These are phyloP conservation scores for Hyaloperonospora brassicae DNA, from an alignment of 352 stramenopile genomes.

Conservation along the genomic window DNA sequence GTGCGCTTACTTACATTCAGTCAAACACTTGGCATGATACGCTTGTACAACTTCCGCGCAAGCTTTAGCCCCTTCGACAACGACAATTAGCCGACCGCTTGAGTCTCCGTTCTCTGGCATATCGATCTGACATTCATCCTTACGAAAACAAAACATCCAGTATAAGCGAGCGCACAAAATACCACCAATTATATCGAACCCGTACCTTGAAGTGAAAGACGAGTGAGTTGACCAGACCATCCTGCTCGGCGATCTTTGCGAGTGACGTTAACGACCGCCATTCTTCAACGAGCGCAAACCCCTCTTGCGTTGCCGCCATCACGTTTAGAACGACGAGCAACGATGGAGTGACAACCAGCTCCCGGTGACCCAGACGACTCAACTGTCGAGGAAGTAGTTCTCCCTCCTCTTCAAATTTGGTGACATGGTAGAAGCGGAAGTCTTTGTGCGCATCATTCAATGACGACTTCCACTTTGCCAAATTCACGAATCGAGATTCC, in stretches of 20 bases:
- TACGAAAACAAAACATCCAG: neutral
- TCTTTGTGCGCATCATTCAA: constrained; percentile 27
- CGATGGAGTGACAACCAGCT: constrained; percentile 59
- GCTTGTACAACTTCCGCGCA: constrained; percentile 22
- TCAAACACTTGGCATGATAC: constrained; percentile 8
- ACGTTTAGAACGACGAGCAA: constrained; percentile 41
- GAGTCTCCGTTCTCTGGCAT: constrained; percentile 2
- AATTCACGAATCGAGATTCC: constrained; percentile 27
- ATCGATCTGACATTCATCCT: constrained; percentile 8
- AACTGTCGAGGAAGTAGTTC: constrained; percentile 12
- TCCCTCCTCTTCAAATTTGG: constrained; percentile 30
- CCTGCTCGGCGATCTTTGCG: constrained; percentile 43
- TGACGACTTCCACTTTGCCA: constrained; percentile 41
- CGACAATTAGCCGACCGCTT: constrained; percentile 19
- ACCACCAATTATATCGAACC: neutral
- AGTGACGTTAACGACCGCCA: constrained; percentile 45
- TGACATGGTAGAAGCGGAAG: constrained; percentile 40
- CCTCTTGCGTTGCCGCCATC: constrained; percentile 34
- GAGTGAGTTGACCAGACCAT: constrained; percentile 53
- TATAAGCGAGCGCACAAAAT: neutral
- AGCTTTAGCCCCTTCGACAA: constrained; percentile 18
- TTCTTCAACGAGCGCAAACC: constrained; percentile 52
- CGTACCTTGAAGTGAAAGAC: constrained; percentile 73
- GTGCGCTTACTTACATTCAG: too few relatives aligned
- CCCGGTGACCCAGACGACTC: constrained; percentile 43